These are phyloP conservation scores for Phylloporus sp. DNA, from an alignment of 768 basidiomycete species.

Conservation along the genomic window DNA sequence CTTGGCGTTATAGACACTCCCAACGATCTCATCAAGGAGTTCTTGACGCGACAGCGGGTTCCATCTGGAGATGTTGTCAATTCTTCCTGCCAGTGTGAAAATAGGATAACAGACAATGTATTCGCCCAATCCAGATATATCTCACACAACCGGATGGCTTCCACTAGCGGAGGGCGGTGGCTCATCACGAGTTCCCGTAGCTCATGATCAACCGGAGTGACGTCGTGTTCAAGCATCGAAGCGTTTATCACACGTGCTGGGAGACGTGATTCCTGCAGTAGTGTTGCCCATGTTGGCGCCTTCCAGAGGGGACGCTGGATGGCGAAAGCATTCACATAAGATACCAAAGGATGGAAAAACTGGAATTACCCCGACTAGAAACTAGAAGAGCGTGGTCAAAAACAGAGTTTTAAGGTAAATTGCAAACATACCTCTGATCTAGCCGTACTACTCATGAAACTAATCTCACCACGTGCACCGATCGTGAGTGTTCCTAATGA, in stretches of 20 bases:
- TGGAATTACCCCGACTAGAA: conserved; percentile 47
- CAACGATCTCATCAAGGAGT: conserved; percentile 53
- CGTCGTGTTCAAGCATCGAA: conserved; percentile 31
- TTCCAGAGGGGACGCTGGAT: conserved; percentile 24
- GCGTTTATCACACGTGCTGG: conserved; percentile 37
- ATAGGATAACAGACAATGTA: conserved; percentile 42
- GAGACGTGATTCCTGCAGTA: conserved; percentile 33
- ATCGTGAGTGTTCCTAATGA: conserved; percentile 53
- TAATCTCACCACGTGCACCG: conserved; percentile 48
- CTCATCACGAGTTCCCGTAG: conserved; percentile 42
- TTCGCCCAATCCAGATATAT: conserved; percentile 60
- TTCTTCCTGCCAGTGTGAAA: background rate
- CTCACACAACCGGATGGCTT: conserved; percentile 58
- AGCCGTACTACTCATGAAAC: conserved; percentile 60
- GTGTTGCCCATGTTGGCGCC: conserved; percentile 9
- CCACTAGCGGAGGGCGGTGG: conserved; percentile 50
- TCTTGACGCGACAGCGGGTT: conserved; percentile 48
- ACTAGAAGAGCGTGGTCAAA: conserved; percentile 31
- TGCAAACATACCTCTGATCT: conserved; percentile 53
- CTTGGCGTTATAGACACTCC: conserved; percentile 50
- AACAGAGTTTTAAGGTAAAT: background rate
- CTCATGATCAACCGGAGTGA: conserved; percentile 29
- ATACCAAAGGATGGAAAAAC: background rate
- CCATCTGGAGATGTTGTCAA: conserved; percentile 37
- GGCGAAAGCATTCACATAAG: background rate